These are phyloP conservation scores for Canariomyces notabilis DNA, from an alignment of 2,329 filamentous ascomycete genomes.

Conservation along the genomic window DNA sequence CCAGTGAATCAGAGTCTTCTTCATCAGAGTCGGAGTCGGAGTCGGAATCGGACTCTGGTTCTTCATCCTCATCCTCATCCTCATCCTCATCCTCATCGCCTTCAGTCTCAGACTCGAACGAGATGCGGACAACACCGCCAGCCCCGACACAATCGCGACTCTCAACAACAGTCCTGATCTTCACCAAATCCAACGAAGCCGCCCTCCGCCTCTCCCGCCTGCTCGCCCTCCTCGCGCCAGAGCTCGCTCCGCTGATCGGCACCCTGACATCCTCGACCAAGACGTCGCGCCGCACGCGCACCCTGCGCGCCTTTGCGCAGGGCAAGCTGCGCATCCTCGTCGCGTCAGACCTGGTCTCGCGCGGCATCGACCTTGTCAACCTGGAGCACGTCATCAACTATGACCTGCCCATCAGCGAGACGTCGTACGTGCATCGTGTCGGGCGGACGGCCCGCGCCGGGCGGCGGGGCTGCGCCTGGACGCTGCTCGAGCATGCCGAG, in stretches of 20 bases:
- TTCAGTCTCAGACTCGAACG: constrained; percentile 27
- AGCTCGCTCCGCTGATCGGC: constrained; percentile 52
- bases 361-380: constrained; percentile 76
- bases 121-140: constrained; percentile 9
- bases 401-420: constrained; percentile 76
- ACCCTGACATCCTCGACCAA: constrained; percentile 74
- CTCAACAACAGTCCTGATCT: constrained; percentile 62
- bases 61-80: constrained; percentile 9
- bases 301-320: constrained; percentile 59
- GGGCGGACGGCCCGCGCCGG: constrained; percentile 85
- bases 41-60: constrained; percentile 28
- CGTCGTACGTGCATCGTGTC: constrained; percentile 85
- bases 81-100: constrained; percentile 10
- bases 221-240: constrained; percentile 60
- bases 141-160: constrained; percentile 20
- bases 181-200: constrained; percentile 85
- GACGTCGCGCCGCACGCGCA: constrained; percentile 63
- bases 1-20: constrained; percentile 27
- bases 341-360: constrained; percentile 87
- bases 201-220: constrained; percentile 83
- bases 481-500: constrained; percentile 74
- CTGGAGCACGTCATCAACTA: constrained; percentile 90
- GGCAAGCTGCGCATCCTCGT: constrained; percentile 69
- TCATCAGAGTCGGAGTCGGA: constrained; percentile 32
- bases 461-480: constrained; percentile 73